Percentiles rank a stretch among this genome's conserved stretches.
Evolutionary conservation across 2,329 filamentous ascomycete genomes (phyloP).

Genomic region (Aspergillus pseudoviridinutans): DNA sequence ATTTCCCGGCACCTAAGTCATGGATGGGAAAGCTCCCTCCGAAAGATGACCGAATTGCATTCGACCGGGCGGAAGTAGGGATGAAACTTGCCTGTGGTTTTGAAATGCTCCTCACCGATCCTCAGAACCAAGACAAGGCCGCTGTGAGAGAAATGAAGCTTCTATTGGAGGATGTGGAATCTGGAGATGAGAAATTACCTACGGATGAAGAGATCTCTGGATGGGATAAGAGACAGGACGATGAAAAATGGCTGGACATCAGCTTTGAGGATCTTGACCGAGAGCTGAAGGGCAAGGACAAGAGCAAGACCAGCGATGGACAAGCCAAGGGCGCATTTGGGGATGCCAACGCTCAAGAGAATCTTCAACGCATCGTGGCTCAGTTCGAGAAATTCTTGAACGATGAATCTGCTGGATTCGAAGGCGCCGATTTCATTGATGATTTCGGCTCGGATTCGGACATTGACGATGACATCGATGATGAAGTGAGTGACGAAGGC

Average conservation of each 20-base stretch:
- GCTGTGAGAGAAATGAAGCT: slow-evolving; percentile 71
- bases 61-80: slow-evolving; percentile 59
- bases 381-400: slow-evolving; percentile 91
- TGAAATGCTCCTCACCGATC: slow-evolving; percentile 74
- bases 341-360: slow-evolving; percentile 42
- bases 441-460: slow-evolving; percentile 67
- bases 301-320: slow-evolving; percentile 19
- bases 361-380: slow-evolving; percentile 85
- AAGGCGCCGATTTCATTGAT: slow-evolving; percentile 67
- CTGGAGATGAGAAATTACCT: slow-evolving; percentile 68
- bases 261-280: slow-evolving; percentile 83
- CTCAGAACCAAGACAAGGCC: slow-evolving; percentile 64
- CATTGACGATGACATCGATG: slow-evolving; percentile 49
- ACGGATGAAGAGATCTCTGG: slow-evolving; percentile 64
- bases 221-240: slow-evolving; percentile 72
- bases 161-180: slow-evolving; percentile 68
- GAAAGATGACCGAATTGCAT: slow-evolving; percentile 42
- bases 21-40: slow-evolving; percentile 47
- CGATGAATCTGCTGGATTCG: slow-evolving; percentile 74
- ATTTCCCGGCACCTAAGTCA: slow-evolving; percentile 63
- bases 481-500: slow-evolving; percentile 55
- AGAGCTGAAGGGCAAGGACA: slow-evolving; percentile 63
- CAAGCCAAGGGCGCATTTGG: slow-evolving; percentile 38
- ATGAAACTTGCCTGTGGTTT: slow-evolving; percentile 91
- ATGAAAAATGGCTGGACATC: slow-evolving; percentile 89